Conservation (phyloP, 441 rosid genomes). For the Theobroma grandiflorum region DNA sequence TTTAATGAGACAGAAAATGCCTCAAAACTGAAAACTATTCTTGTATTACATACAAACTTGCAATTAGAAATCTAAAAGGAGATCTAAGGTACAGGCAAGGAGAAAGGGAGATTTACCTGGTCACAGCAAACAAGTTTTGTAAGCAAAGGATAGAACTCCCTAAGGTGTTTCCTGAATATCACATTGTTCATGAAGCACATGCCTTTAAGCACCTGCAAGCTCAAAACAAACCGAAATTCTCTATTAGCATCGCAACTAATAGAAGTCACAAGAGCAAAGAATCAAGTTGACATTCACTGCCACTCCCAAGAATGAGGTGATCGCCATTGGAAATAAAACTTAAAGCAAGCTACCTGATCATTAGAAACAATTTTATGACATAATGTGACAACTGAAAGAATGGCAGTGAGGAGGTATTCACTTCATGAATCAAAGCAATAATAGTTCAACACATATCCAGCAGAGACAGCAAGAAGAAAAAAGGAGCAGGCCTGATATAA, state of each 20-base stretch:
- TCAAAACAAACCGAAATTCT: slow-evolving; percentile 21
- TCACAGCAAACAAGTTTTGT: slow-evolving; percentile 96
- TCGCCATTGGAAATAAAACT: not conserved
- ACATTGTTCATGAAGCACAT: slow-evolving; percentile 93
- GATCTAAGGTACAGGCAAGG: slow-evolving; percentile 6
- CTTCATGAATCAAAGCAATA: no score
- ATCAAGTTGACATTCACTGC: not conserved
- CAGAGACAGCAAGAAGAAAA: no score
- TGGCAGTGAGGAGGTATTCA: no score
- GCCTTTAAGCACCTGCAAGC: slow-evolving; percentile 88
- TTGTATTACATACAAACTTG: not conserved
- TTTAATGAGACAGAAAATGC: not conserved
- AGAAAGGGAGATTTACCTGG: slow-evolving; percentile 64
- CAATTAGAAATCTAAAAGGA: slow-evolving; percentile 20
- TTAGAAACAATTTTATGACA: no score
- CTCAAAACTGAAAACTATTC: not conserved
- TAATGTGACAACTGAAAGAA: no score
- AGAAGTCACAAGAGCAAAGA: slow-evolving; percentile 12
- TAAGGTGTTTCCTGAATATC: slow-evolving; percentile 85
- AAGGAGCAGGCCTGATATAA: not conserved
- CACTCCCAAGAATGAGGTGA: slow-evolving; percentile 17
- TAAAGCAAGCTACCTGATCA: no score
- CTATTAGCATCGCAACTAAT: not conserved
- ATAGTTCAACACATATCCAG: no score
- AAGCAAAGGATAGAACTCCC: slow-evolving; percentile 96